Evolutionary conservation across 2,329 filamentous ascomycete genomes (phyloP), one percentile per base, ranked within the genome.

Genomic region (Hymenoscyphus albidus): DNA sequence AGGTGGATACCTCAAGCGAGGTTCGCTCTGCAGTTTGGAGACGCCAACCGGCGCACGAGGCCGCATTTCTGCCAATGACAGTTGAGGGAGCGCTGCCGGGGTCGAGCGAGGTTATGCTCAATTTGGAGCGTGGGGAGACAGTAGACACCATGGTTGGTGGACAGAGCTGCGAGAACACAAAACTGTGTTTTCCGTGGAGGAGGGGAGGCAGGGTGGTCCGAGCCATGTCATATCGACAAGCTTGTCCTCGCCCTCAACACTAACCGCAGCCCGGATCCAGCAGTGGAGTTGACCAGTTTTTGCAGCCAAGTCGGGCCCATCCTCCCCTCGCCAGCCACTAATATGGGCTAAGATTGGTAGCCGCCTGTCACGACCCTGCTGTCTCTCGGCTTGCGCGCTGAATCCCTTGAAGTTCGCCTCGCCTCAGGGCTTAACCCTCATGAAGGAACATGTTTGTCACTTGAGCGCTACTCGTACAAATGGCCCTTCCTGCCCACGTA

Each of bases 11-110:
- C 61, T 54, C 22, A 56, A 63, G 62, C 42, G 32, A 58, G 44
- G 58, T 65, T 62, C 65, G 67, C 64, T 66, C 67, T 70, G 67
- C 69, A 69, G 18, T 31, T 57, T 57, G 27, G 54, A 57, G 44
- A 51, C 44, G 44, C 44, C 44, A 51, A 27, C 44, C 44, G 44
- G 44, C 44, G 44, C 44, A 51, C 44, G 44, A 51, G 44, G 44
- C 44, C 44, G 44, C n/a, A 51, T 51, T 22, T 51, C 44, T 51
- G 44, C 44, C 44, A 51, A 51, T 51, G 44, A 51, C n/a, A 51
- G 44, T 9, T 12, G n/a, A 51, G 9, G 18, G 44, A n/a, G 44
- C 9, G 44, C 44, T 22, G 44, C 44, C 22, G 44, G 44, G 44
- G 18, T 51, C 44, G n/a, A 51, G 44, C 44, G 44, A 51, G 44